These are phyloP conservation scores for Ehretia macrophylla DNA, from an alignment of 257 asterid species.

Conservation along the genomic window DNA sequence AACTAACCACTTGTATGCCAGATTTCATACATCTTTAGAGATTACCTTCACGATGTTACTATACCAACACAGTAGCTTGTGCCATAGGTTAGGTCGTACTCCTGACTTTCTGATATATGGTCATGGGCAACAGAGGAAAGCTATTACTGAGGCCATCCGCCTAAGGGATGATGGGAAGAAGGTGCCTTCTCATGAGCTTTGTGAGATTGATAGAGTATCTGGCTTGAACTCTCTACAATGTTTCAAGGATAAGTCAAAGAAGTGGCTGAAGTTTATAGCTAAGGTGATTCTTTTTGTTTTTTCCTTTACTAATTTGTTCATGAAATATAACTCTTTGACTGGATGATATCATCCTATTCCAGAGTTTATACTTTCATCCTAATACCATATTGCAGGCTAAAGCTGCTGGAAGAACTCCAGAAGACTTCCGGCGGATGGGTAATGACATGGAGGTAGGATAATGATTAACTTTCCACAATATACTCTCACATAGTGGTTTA, in stretches of 20 bases:
- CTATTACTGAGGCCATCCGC: slow-evolving; percentile 84
- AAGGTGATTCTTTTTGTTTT: slow-evolving; percentile 42
- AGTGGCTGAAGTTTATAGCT: slow-evolving; percentile 86
- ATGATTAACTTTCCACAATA: not conserved
- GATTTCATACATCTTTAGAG: no score
- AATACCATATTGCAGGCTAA: slow-evolving; percentile 58
- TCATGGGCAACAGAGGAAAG: slow-evolving; percentile 95
- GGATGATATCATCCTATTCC: slow-evolving; percentile 1
- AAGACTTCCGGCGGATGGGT: slow-evolving; percentile 55
- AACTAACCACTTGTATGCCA: no score
- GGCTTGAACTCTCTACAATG: slow-evolving; percentile 55
- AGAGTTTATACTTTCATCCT: not conserved
- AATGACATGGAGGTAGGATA: slow-evolving; percentile 72
- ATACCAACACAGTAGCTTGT: slow-evolving; percentile 20
- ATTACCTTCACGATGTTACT: not conserved
- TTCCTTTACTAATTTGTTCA: not conserved
- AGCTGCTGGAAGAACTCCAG: slow-evolving; percentile 82
- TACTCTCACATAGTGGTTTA: slow-evolving; percentile 9
- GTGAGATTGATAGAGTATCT: slow-evolving; percentile 35
- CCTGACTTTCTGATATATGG: slow-evolving; percentile 78
- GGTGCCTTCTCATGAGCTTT: slow-evolving; percentile 28
- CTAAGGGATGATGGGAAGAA: slow-evolving; percentile 63
- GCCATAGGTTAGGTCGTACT: slow-evolving; percentile 78
- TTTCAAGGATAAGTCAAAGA: slow-evolving; percentile 87
- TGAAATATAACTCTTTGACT: not conserved